Evolutionary conservation across 345 rosid species (phyloP).

Genomic region (Turnera subulata): DNA sequence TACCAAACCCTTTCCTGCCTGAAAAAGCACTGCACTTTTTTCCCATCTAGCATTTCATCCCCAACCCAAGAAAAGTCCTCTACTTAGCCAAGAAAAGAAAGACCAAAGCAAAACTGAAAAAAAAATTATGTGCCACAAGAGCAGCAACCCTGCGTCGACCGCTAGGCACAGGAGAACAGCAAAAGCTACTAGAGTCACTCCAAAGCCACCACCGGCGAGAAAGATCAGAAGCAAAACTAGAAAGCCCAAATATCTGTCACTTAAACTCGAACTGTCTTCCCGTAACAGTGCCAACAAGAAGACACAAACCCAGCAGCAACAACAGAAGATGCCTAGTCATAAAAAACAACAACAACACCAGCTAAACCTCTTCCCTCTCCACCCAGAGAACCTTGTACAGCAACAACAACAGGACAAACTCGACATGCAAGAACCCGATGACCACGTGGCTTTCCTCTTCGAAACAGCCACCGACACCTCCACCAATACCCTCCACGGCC

Average conservation of each 20-base stretch:
- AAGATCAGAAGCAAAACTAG: conserved; percentile 53
- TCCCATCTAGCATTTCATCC: neutral
- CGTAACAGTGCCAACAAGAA: conserved; percentile 9
- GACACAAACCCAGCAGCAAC: neutral
- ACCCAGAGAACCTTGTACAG: conserved; percentile 27
- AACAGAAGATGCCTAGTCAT: conserved; percentile 1
- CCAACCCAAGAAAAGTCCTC: neutral
- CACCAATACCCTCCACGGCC: conserved; percentile 48
- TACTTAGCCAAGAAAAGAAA: neutral
- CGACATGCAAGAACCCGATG: conserved; percentile 39
- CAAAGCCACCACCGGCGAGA: conserved; percentile 32
- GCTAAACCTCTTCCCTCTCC: conserved; percentile 38
- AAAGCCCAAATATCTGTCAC: conserved; percentile 65
- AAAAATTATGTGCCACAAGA: conserved; percentile 34
- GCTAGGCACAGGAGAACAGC: neutral
- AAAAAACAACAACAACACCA: conserved; percentile 22
- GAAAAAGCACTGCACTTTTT: neutral
- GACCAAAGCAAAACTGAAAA: conserved; percentile 1
- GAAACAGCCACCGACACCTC: conserved; percentile 41
- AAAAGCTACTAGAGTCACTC: conserved; percentile 12
- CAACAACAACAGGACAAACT: conserved; percentile 7
- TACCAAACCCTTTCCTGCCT: neutral
- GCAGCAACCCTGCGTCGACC: neutral
- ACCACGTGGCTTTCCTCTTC: conserved; percentile 49
- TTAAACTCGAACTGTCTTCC: conserved; percentile 38